Evolutionary conservation across 2,329 filamentous ascomycete species (phyloP).

Genomic region (Clathrospora elynae): DNA sequence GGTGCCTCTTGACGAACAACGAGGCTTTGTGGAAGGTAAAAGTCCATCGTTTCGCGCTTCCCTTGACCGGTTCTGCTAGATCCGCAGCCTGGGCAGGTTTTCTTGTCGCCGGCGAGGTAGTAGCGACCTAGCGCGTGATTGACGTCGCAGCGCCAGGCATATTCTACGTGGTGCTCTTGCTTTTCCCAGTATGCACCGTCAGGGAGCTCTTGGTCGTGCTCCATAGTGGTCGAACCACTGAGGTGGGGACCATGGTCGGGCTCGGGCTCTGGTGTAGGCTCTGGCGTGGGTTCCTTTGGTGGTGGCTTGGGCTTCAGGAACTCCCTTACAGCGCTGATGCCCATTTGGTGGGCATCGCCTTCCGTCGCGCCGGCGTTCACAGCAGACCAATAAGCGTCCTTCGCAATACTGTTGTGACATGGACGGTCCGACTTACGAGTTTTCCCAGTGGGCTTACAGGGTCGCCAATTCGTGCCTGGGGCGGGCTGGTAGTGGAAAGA

Average conservation of each 20-base stretch:
- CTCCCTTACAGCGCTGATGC: conserved; percentile 18
- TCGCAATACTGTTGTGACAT: conserved; percentile 35
- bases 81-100: conserved; percentile 32
- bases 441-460: conserved; percentile 16
- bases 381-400: conserved; percentile 31
- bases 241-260: conserved; percentile 31
- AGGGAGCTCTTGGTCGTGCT: conserved; percentile 34
- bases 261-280: conserved; percentile 18
- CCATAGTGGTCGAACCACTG: conserved; percentile 34
- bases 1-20: conserved; percentile 27
- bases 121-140: conserved; percentile 39
- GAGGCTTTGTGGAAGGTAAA: conserved; percentile 27
- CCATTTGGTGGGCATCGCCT: conserved; percentile 20
- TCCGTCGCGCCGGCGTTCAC: conserved; percentile 10
- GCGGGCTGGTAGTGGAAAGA: conserved; percentile 23
- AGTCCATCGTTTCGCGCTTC: conserved; percentile 30
- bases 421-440: conserved; percentile 7
- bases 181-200: conserved; percentile 21
- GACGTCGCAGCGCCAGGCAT: conserved; percentile 37
- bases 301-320: conserved; percentile 17
- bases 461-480: conserved; percentile 25
- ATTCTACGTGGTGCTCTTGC: conserved; percentile 13
- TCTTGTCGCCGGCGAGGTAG: conserved; percentile 35
- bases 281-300: conserved; percentile 16
- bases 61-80: conserved; percentile 15